Base-by-base conservation (phyloP, 306 rosid species). In the Cyclanthera cordifolia region DNA sequence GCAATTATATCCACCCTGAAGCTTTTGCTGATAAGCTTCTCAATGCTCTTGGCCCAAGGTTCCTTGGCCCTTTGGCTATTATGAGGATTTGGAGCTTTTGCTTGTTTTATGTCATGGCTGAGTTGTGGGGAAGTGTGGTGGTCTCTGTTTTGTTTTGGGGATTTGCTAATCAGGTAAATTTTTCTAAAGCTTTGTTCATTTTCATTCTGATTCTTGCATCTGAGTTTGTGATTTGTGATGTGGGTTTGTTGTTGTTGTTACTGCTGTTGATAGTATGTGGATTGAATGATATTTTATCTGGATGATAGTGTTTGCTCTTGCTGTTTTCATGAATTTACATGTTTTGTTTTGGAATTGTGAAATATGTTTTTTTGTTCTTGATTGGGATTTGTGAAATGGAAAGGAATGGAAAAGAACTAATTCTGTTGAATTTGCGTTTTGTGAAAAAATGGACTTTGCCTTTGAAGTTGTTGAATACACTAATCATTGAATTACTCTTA, bases 21-120 rank as follows among this genome's bases (percentile, higher is more conserved):
- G 96, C 92, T 1, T 76, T 89, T 70, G 87, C 96, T 15, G 96
- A 92, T 23, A 87, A 84, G 77, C 97, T 92, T 71, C 95, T 92
- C 71, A 71, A 67, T 67, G 53, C 73, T 25, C 96, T 92, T 34
- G 97, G 97, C 17, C 95, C 97, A 0, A 70, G 97, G 81, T 89
- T 89, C 70, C 92, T 92, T 19, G 96, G 97, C 23, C 97, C 97
- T 0, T 83, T 92, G 43, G 97, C 96, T 30, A 89, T 92, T 61
- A 54, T 92, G 84, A 89, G 96, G 78, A 92, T 92, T 47, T 92
- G 96, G 97, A 89, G 92, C 74, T 92, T 92, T 59, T 92, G 97
- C 69, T 80, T 92, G 84, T 92, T 92, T 82, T 92, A 92, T 85
- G 97, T 92, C 71, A 92, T 92, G 97, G 97, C 97, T 81, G 96